Evolutionary conservation across 331 rosid species (phyloP), one percentile per base, ranked within the genome.

Genomic region (Prunus yedoensis): DNA sequence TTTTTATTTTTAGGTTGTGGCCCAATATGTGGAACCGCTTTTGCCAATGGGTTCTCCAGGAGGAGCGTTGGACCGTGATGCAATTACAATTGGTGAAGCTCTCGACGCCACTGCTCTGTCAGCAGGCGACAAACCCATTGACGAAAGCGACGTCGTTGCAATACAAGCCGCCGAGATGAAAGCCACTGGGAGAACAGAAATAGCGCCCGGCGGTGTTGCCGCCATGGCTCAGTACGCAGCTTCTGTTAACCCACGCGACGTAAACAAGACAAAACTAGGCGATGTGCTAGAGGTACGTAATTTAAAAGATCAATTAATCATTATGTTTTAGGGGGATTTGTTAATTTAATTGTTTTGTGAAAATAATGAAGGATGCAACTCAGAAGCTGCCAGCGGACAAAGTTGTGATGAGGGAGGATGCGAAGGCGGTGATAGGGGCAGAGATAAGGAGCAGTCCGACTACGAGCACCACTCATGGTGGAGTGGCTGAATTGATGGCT

Each of bases 341-440:
- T 9, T 38, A 9, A 18, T 23, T 45, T 32, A 16, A 8, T 62
- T 28, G 17, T 32, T 4, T 25, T 2, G 10, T 30, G 46, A 17
- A 16, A 16, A 62, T 62, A 16, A 30, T 62, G 74, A 30, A 87
- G 90, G 83, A 23, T 60, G 86, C 95, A 2, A 83, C 71, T 58
- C 74, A 18, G 25, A 85, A 79, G 78, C 57, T 93, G 21, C 23
- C 52, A 0, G 59, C 13, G 3, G 96, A 90, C 66, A 90, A 87
- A 59, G 58, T 70, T 8, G 94, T 89, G 70, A 86, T 90, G 0
- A 52, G 85, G 46, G 93, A 86, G 74, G 98, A 93, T 47, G 98
- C 89, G 0, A 88, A 86, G 67, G 86, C 88, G 54, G 88, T 93
- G 28, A 83, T 87, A 14, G 82, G 89, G 4, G 95, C 93, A 0